These are phyloP conservation scores for Xerocomellus chrysenteron DNA, from an alignment of 768 basidiomycete genomes.

Conservation along the genomic window DNA sequence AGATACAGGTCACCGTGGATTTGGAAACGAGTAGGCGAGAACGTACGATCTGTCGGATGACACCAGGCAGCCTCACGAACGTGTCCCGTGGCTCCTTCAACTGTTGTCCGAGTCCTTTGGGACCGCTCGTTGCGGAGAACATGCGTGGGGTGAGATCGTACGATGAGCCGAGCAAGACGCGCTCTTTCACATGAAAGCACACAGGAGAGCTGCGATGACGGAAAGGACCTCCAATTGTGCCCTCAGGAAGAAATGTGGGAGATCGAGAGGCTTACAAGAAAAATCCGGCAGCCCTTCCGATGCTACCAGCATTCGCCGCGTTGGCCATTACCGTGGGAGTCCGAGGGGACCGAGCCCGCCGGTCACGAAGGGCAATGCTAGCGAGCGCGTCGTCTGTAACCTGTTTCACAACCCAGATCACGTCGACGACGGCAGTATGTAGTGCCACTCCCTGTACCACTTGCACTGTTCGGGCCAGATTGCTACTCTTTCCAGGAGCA, in stretches of 20 bases:
- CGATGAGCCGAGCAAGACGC: slow-evolving; percentile 54
- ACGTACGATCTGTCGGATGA: slow-evolving; percentile 83
- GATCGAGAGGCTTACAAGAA: slow-evolving; percentile 73
- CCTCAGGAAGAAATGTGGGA: slow-evolving; percentile 63
- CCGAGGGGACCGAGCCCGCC: too few species aligned
- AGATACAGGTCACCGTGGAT: slow-evolving; percentile 9
- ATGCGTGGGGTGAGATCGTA: slow-evolving; percentile 11
- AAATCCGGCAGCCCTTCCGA: too few species aligned
- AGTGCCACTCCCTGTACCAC: too few species aligned
- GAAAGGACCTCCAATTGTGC: slow-evolving; percentile 82
- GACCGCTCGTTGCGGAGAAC: slow-evolving; percentile 4
- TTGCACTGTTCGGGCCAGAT: too few species aligned
- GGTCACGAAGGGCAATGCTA: too few species aligned
- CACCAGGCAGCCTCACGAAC: slow-evolving; percentile 62
- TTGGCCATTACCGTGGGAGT: too few species aligned
- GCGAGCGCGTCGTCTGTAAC: too few species aligned
- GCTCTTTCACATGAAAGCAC: slow-evolving; percentile 65
- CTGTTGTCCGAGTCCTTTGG: slow-evolving; percentile 40
- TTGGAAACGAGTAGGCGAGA: too few species aligned
- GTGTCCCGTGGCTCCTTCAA: slow-evolving; percentile 71
- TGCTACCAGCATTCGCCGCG: too few species aligned
- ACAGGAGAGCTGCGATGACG: slow-evolving; percentile 72
- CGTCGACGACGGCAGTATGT: too few species aligned
- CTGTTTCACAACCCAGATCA: too few species aligned
- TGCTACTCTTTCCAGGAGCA: too few species aligned